These are phyloP conservation scores for Rhynchosporium agropyri DNA, from an alignment of 2,329 filamentous ascomycete genomes.

Conservation along the genomic window DNA sequence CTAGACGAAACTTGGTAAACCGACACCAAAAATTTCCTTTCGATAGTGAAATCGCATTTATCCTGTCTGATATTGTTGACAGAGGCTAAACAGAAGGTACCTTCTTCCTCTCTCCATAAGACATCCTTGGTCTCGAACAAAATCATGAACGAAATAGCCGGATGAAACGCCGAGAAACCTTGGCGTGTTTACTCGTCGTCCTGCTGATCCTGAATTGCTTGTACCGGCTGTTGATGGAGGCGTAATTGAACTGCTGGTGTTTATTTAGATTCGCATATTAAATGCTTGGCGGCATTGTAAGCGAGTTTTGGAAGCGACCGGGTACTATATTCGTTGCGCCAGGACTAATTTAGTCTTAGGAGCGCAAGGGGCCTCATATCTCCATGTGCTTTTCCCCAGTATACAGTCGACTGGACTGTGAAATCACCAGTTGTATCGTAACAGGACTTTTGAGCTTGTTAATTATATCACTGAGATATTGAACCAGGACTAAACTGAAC, in stretches of 20 bases:
- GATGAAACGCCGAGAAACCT: slow-evolving; percentile 8
- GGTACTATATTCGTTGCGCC: not conserved
- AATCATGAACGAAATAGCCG: not conserved
- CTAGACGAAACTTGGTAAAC: slow-evolving; percentile 2
- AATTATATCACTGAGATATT: no score
- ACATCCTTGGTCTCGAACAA: slow-evolving; percentile 6
- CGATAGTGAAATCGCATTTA: not conserved
- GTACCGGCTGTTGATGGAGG: slow-evolving; percentile 9
- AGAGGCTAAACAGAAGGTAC: slow-evolving; percentile 8
- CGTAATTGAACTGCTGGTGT: slow-evolving; percentile 7
- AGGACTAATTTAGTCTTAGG: no score
- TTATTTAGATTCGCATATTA: not conserved
- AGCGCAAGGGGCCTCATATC: no score
- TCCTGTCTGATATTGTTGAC: slow-evolving; percentile 7
- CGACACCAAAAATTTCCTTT: not conserved
- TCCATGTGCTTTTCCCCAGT: no score
- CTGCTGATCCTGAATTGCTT: slow-evolving; percentile 4
- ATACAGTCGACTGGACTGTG: no score
- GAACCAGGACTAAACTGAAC: no score
- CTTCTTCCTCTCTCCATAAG: not conserved
- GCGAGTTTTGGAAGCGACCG: not conserved
- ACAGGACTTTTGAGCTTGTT: no score
- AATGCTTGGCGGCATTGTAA: not conserved
- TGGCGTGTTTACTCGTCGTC: slow-evolving; percentile 6
- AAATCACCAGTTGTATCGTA: no score